A percentile compares a stretch with the other conserved stretches of the same genome.
Conservation (phyloP, 441 rosid genomes). For the Capsella rubella region DNA sequence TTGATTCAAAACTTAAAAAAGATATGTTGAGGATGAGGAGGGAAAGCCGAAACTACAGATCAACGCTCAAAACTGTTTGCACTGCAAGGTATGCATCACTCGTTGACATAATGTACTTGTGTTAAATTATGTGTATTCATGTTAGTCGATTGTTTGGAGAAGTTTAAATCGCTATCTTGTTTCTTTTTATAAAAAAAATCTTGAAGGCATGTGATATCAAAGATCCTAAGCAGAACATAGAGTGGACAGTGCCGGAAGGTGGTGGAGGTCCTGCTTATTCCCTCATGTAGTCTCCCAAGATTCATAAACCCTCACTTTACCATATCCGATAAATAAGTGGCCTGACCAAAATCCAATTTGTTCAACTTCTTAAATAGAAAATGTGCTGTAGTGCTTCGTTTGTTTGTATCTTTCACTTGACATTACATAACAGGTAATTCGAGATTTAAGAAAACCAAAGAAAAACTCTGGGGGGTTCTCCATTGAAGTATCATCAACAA, state of each 20-base stretch:
- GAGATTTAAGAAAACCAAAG: not conserved
- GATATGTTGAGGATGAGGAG: slow-evolving; percentile 77
- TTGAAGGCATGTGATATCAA: slow-evolving; percentile 90
- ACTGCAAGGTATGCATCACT: slow-evolving; percentile 78
- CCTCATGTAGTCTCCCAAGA: slow-evolving; percentile 54
- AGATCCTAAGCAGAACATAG: slow-evolving; percentile 93
- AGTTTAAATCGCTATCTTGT: not conserved
- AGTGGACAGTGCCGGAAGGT: slow-evolving; percentile 98
- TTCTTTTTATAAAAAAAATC: not conserved
- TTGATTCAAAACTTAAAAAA: slow-evolving; percentile 41
- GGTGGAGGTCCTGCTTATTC: slow-evolving; percentile 97
- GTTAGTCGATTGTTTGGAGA: not conserved
- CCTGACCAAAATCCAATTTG: not conserved
- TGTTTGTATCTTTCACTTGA: slow-evolving; percentile 15
- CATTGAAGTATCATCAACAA: not conserved
- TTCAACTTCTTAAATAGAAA: not conserved
- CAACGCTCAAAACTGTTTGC: slow-evolving; percentile 94
- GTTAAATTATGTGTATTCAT: not conserved
- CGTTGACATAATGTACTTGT: not conserved
- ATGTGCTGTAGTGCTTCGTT: slow-evolving; percentile 4
- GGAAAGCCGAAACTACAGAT: slow-evolving; percentile 79
- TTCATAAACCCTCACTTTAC: not conserved
- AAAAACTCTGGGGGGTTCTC: not conserved
- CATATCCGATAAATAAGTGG: slow-evolving; percentile 13
- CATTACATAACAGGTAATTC: not conserved